These are phyloP conservation scores for Nemania sp. DNA, from an alignment of 2,329 filamentous ascomycete species.

Conservation along the genomic window DNA sequence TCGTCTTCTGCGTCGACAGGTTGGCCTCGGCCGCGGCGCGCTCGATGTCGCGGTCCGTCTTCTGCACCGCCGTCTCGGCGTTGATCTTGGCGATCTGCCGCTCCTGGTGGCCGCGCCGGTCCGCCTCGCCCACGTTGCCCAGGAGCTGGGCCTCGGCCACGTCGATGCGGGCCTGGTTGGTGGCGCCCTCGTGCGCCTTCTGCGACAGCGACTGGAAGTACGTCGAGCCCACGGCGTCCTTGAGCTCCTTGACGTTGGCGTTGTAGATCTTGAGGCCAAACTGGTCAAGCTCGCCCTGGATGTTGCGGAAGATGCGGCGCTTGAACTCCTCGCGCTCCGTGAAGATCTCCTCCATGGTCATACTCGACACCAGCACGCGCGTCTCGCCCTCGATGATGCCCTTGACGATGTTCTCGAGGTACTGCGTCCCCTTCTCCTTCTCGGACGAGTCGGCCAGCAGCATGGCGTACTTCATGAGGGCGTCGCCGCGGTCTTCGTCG, in stretches of 20 bases:
- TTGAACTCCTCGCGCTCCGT: conserved; percentile 78
- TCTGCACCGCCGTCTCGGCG: conserved; percentile 77
- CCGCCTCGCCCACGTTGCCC: conserved; percentile 76
- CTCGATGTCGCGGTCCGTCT: conserved; percentile 83
- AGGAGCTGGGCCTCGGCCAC: conserved; percentile 66
- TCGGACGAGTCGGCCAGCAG: conserved; percentile 67
- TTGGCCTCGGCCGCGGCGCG: conserved; percentile 78
- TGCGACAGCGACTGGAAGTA: conserved; percentile 83
- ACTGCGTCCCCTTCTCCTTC: conserved; percentile 51
- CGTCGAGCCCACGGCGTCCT: conserved; percentile 78
- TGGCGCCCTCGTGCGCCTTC: conserved; percentile 84
- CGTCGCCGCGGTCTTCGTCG: conserved; percentile 58
- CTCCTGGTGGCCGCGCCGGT: conserved; percentile 79
- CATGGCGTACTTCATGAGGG: conserved; percentile 81
- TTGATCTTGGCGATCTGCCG: conserved; percentile 83
- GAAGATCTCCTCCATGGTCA: conserved; percentile 95
- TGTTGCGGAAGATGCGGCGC: conserved; percentile 73
- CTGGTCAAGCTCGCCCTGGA: conserved; percentile 78
- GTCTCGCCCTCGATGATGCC: conserved; percentile 91
- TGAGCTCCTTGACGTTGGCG: conserved; percentile 81
- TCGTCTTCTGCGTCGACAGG: conserved; percentile 72
- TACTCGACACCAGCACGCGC: conserved; percentile 78
- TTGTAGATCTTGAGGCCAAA: conserved; percentile 79
- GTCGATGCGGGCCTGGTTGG: conserved; percentile 74
- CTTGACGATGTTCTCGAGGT: conserved; percentile 84